Base-by-base conservation (phyloP, 257 asterid species). In the Solanum neorickii region DNA sequence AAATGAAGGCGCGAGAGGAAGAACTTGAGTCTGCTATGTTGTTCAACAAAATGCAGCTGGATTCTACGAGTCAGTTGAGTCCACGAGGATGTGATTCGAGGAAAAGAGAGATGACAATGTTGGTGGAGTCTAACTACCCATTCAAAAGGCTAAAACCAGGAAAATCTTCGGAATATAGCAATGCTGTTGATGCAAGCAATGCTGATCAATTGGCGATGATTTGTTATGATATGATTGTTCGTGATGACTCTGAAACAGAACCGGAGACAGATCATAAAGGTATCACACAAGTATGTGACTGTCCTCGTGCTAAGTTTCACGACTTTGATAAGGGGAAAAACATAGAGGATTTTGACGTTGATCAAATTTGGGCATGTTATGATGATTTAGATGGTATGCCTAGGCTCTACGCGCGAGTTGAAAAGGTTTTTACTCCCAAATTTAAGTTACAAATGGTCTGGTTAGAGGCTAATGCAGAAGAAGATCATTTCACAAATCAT, bases 331-430 rank as follows among this genome's bases (percentile, higher is more conserved):
- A 90, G 91, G 86, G 42, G 27, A 93, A 92, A 39, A 92, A 86
- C 47, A 91, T 80, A 31, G 76, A 80, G 37, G 52, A 73, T 85
- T 94, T 96, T 89, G 83, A 87, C 29, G 93, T 72, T 82, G 92
- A 88, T 88, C 99, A 96, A 86, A 80, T 90, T 83, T 94, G 99
- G 99, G 98, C 98, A 86, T 95, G 96, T 87, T 96, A 93, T 75
- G 98, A 91, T 82, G 49, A 88, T 33, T 66, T 59, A 21, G 96
- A 94, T 87, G 92, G 94, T 83, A 92, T 96, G 99, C 99, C 99
- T 31, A 94, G 98, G 88, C 95, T 87, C 84, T 92, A 94, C 29
- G 98, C 98, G 9, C 92, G 86, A 89, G 91, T 96, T 87, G 92
- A 62, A 86, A 90, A 87, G 86, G 93, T 93, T 5, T n/a, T 20